Evolutionary conservation across 345 rosid species (phyloP).

Genomic region (Rhizophora apiculata): DNA sequence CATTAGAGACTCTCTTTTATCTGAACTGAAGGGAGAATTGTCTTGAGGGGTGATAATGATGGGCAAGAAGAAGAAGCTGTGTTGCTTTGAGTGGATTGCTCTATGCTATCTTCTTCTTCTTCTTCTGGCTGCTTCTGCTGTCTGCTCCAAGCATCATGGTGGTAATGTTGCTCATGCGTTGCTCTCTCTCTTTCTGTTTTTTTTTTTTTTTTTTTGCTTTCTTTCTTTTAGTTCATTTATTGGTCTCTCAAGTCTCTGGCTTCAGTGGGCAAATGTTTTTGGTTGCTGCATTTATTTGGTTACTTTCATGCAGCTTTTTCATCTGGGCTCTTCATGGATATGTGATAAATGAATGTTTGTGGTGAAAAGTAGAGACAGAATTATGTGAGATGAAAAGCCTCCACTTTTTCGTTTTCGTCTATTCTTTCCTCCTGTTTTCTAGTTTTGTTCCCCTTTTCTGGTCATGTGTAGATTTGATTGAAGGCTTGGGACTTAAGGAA

Average conservation of each 20-base stretch:
- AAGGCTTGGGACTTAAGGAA: too few species aligned
- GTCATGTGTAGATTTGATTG: too few species aligned
- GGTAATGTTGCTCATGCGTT: slow-evolving; percentile 33
- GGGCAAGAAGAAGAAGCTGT: slow-evolving; percentile 25
- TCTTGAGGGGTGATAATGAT: background rate
- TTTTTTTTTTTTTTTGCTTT: background rate
- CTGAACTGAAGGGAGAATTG: background rate
- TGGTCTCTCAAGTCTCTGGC: too few species aligned
- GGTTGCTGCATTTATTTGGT: background rate
- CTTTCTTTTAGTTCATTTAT: background rate
- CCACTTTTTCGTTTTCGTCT: too few species aligned
- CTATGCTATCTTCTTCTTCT: slow-evolving; percentile 29
- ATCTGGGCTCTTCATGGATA: too few species aligned
- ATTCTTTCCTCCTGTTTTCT: too few species aligned
- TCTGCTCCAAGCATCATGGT: slow-evolving; percentile 44
- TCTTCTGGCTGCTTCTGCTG: slow-evolving; percentile 32
- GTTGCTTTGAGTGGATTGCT: slow-evolving; percentile 26
- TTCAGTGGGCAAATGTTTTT: background rate
- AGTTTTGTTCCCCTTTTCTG: too few species aligned
- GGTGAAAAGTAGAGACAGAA: too few species aligned
- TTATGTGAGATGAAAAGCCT: too few species aligned
- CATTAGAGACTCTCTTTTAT: background rate
- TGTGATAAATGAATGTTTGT: too few species aligned
- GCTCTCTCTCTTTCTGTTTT: background rate
- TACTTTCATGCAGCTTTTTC: too few species aligned